Base-by-base conservation (phyloP, 345 rosid species). In the Lepidium aucheri region DNA sequence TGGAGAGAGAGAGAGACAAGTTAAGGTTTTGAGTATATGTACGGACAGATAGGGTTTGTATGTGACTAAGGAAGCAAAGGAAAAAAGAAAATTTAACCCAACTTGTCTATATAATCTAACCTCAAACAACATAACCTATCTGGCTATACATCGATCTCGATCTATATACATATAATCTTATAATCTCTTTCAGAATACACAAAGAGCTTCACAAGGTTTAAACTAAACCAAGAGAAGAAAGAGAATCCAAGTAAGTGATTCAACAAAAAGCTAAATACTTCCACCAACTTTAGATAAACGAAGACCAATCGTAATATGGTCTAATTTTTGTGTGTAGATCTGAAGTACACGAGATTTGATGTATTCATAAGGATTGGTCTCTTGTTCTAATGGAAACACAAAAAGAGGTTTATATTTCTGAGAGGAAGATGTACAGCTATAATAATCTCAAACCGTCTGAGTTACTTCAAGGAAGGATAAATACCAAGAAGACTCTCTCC, bases 21-120 rank as follows among this genome's bases (percentile, higher is more conserved):
- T 60, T 60, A 74, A 73, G 77, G 64, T 39, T 74, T 74, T 53
- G 43, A 60, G 69, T 67, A 14, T 33, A 46, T 67, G 77, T 74
- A 74, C 74, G 74, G 77, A 74, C 12, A 46, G 54, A 42, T 74
- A 68, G 73, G 77, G 74, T 74, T 74, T 67, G 73, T 74, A 44
- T 61, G 73, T 45, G 68, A 44, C 55, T 26, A 52, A 67, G 77
- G 72, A 67, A 67, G 69, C 69, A 67, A 62, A 67, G 11, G 40
- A 65, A 74, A 67, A 68, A 38, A 30, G 30, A 28, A 49, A 67
- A 51, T 9, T 52, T 8, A 49, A 59, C 65, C 73, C 77, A 74
- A 74, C 77, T 67, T 74, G 77, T 17, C 58, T 61, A 61, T 61
- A 61, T 60, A 42, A 52, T 74, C 73, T 26, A 74, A 46, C 69